Percentiles rank a stretch among this genome's conserved stretches.
phyloP scores from a whole-genome alignment of 768 basidiomycete species.

The Gymnopilus junonius region DNA sequence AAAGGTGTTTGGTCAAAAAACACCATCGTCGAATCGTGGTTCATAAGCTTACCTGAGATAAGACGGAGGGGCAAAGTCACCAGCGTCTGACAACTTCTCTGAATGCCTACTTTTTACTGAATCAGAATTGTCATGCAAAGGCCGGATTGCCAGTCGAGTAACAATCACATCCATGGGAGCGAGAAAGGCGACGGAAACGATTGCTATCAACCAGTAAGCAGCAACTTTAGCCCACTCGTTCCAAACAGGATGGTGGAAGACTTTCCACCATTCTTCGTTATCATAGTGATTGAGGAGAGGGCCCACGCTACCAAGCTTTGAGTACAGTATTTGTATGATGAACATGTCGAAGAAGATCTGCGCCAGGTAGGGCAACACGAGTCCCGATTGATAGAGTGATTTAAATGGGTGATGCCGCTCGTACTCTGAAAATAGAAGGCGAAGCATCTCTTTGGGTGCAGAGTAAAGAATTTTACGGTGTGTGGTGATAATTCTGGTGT shows the following conservation, averaged over 20 bases:
- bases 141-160: constrained; percentile 16
- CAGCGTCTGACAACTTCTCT: constrained; percentile 6
- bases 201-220: background rate
- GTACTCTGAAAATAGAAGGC: constrained; percentile 15
- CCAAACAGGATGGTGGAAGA: constrained; percentile 9
- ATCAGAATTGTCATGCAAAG: constrained; percentile 5
- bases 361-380: constrained; percentile 8
- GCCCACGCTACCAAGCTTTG: background rate
- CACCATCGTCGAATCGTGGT: background rate
- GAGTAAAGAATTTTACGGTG: constrained; percentile 11
- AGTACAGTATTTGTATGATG: background rate
- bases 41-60: constrained; percentile 10
- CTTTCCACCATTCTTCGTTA: background rate
- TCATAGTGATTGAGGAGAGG: constrained; percentile 6
- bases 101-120: constrained; percentile 3
- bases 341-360: constrained; percentile 6
- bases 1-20: background rate
- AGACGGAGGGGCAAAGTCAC: constrained; percentile 4
- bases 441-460: constrained; percentile 8
- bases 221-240: background rate
- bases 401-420: constrained; percentile 10
- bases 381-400: constrained; percentile 6
- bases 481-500: constrained; percentile 10
- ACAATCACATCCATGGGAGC: constrained; percentile 17
- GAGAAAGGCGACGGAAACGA: background rate